Conservation (phyloP, 1,284 basidiomycete species). For the Peniophora sp. region DNA sequence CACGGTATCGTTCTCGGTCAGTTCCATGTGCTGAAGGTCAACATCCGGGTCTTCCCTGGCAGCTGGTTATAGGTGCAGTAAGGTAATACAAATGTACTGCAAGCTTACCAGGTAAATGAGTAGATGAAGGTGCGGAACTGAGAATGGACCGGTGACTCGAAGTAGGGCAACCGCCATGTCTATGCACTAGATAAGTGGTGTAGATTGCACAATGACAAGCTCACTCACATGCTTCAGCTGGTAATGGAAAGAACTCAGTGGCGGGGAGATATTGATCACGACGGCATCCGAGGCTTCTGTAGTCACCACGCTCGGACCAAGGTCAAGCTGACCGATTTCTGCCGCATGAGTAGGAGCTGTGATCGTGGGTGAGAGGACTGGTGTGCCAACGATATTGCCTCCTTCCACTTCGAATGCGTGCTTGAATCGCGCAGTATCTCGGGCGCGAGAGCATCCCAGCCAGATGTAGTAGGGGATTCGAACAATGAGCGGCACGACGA, state of each 20-base stretch:
- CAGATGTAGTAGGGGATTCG: constrained; percentile 77
- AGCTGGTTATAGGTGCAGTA: not conserved
- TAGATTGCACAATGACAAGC: too few relatives aligned
- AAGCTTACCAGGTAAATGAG: constrained; percentile 51
- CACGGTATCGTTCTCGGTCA: constrained; percentile 60
- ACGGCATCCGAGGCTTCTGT: constrained; percentile 24
- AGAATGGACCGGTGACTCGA: constrained; percentile 66
- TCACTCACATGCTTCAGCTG: constrained; percentile 48
- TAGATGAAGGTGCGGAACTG: constrained; percentile 77
- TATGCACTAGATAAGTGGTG: too few relatives aligned
- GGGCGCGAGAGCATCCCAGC: constrained; percentile 63
- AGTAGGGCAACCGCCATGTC: constrained; percentile 73
- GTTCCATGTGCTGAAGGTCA: constrained; percentile 63
- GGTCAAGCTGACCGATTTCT: constrained; percentile 28
- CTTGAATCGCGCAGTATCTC: constrained; percentile 52
- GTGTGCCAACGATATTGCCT: constrained; percentile 56
- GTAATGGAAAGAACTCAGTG: constrained; percentile 73
- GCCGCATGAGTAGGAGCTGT: constrained; percentile 20
- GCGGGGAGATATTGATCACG: constrained; percentile 43
- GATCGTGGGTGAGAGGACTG: constrained; percentile 25
- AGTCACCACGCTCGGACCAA: constrained; percentile 29
- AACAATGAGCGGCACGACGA: constrained; percentile 63
- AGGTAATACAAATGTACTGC: not conserved
- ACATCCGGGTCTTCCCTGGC: constrained; percentile 69
- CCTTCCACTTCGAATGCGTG: constrained; percentile 68